Evolutionary conservation across 257 asterid genomes (phyloP), one percentile per base, ranked within the genome.

Genomic region (Fraxinus excelsior): DNA sequence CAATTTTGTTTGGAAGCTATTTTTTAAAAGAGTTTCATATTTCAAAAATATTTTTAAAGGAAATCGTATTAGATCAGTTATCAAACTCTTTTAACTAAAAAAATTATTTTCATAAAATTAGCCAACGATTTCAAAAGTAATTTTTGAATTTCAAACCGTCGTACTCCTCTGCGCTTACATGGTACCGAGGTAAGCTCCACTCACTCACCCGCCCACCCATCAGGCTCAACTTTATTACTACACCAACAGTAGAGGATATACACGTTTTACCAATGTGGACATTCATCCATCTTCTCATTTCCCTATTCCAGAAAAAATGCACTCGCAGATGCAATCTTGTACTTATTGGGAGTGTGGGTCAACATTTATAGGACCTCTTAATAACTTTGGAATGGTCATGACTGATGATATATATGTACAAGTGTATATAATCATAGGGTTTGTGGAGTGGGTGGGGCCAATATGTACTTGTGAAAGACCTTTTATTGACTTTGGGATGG

Each of bases 141-240:
- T 0, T 32, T 32, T 32, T 32, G 35, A 4, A 32, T 32, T 32
- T 4, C 6, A 32, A 32, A 32, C 4, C 0, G 3, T 0, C 0
- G 35, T 32, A 0, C 35, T 81, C 83, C 73, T 81, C 60, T 76
- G 64, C n/a, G 65, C 73, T 79, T 68, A 32, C 68, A 46, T 80
- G 82, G 75, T 71, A 70, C 77, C 44, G 38, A 72, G 34, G 68
- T 25, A 72, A 75, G 35, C 65, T 71, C 79, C 42, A 0, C 23
- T 77, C 69, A 32, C 85, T 83, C 80, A 81, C 78, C 81, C 87
- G 82, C 84, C 29, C 62, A 25, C 23, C 56, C 37, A 5, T 12
- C 19, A 51, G 26, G n/a, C 25, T n/a, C 64, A 21, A 56, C 26
- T 53, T 53, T 53, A 53, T 7, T 53, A 8, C 64, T 53, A 60